A percentile compares a stretch with the other conserved stretches of the same genome.
Conservation (phyloP, 225 moss, liverwort and hornwort genomes). For the Straminergon stramineum region DNA sequence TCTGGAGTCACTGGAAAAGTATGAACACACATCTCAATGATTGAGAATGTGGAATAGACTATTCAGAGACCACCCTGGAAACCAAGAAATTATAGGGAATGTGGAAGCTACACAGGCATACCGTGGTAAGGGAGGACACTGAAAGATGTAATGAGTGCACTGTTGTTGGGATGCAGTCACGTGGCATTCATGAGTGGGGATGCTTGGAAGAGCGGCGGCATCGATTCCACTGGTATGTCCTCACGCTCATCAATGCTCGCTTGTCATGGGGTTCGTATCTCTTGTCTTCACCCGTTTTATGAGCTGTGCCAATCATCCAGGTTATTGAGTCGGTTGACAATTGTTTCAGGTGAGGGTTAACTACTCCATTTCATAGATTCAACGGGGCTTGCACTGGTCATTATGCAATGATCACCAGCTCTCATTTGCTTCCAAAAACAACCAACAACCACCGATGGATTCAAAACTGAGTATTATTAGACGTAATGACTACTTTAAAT, state of each 20-base stretch:
- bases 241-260: not conserved
- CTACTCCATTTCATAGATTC: not conserved
- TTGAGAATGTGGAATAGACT: not conserved
- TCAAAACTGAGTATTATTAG: not conserved
- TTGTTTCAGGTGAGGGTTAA: not conserved
- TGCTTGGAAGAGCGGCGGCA: constrained; percentile 62
- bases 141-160: not conserved
- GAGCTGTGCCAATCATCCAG: not conserved
- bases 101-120: not conserved
- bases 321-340: not conserved
- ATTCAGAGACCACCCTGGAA: not conserved
- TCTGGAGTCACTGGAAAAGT: not conserved
- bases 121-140: not conserved
- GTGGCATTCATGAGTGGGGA: constrained; percentile 60
- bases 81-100: not conserved
- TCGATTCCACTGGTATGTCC: constrained; percentile 53
- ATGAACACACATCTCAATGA: not conserved
- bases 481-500: not conserved
- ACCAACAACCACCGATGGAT: too few species aligned
- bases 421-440: not conserved
- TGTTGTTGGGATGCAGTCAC: constrained; percentile 28
- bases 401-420: not conserved
- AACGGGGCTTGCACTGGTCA: not conserved
- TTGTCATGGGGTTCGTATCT: not conserved
- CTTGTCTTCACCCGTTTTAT: not conserved